A percentile compares a stretch with the other conserved stretches of the same genome.
These are phyloP conservation scores for Neofusicoccum cordaticola DNA, from an alignment of 2,329 filamentous ascomycete species.

Conservation along the genomic window DNA sequence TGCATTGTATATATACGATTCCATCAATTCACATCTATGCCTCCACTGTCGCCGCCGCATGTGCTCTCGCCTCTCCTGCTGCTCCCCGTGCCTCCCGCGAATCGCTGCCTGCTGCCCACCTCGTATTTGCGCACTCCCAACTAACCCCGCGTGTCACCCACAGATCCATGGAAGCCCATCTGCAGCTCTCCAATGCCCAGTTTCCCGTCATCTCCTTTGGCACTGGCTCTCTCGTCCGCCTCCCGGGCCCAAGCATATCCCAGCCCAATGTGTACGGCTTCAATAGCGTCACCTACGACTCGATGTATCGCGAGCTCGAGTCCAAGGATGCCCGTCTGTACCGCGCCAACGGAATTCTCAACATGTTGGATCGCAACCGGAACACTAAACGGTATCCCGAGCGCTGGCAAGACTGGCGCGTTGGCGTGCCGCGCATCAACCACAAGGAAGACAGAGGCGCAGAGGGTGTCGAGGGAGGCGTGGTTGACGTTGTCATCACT, in stretches of 20 bases:
- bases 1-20: constrained; percentile 2
- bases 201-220: constrained; percentile 99
- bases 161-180: constrained; percentile 98
- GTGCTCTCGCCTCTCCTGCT: constrained; percentile 2
- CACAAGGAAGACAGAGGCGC: constrained; percentile 69
- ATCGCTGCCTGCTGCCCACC: not conserved
- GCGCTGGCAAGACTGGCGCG: constrained; percentile 95
- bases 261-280: constrained; percentile 98
- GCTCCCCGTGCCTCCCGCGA: not conserved
- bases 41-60: not conserved
- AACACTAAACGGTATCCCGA: constrained; percentile 93
- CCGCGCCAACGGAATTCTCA: constrained; percentile 85
- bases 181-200: constrained; percentile 74
- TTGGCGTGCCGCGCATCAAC: constrained; percentile 78
- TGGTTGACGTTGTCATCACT: constrained; percentile 93
- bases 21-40: constrained; percentile 13
- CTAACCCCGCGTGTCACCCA: constrained; percentile 21
- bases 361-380: constrained; percentile 92
- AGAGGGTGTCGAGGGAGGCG: constrained; percentile 77
- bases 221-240: constrained; percentile 87
- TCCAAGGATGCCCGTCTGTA: constrained; percentile 85
- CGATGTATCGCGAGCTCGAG: constrained; percentile 89
- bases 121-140: constrained; percentile 1
- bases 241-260: constrained; percentile 85
- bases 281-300: constrained; percentile 92